Conservation (phyloP, 139 green algal genomes). For the Auxenochlorella pyrenoidosa region DNA sequence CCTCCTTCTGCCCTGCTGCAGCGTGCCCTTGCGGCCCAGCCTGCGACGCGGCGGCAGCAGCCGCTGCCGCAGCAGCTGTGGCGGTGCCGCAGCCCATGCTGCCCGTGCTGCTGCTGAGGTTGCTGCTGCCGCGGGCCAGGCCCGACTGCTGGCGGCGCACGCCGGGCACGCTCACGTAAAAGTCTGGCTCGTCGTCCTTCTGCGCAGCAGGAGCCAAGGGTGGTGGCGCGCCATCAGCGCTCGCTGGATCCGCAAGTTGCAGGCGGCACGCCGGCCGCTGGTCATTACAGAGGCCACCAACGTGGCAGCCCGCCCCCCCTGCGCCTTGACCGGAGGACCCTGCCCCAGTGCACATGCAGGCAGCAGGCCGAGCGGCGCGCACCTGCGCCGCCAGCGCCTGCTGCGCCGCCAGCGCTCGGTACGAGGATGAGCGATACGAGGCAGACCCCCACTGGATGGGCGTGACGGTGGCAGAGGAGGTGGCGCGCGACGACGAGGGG, state of each 20-base stretch:
- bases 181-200: slow-evolving; percentile 26
- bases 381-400: not conserved
- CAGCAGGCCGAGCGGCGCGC: too few relatives aligned
- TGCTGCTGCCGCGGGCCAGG: slow-evolving; percentile 4
- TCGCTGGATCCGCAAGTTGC: too few relatives aligned
- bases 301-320: too few relatives aligned
- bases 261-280: too few relatives aligned
- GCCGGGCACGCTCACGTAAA: slow-evolving; percentile 32
- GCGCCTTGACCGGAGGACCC: too few relatives aligned
- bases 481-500: not conserved
- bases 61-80: not conserved
- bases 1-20: not conserved
- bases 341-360: too few relatives aligned
- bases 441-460: slow-evolving; percentile 21
- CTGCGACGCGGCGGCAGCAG: not conserved
- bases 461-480: not conserved
- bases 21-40: not conserved
- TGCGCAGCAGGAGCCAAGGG: not conserved
- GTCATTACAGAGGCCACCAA: too few relatives aligned
- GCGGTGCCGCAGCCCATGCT: not conserved
- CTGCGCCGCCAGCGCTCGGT: slow-evolving; percentile 5
- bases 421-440: not conserved
- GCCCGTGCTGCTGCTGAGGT: not conserved
- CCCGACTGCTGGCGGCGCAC: slow-evolving; percentile 17
- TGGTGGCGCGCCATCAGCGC: too few relatives aligned